Evolutionary conservation across 2,329 filamentous ascomycete genomes (phyloP).

Genomic region (Sporothrix pallida): DNA sequence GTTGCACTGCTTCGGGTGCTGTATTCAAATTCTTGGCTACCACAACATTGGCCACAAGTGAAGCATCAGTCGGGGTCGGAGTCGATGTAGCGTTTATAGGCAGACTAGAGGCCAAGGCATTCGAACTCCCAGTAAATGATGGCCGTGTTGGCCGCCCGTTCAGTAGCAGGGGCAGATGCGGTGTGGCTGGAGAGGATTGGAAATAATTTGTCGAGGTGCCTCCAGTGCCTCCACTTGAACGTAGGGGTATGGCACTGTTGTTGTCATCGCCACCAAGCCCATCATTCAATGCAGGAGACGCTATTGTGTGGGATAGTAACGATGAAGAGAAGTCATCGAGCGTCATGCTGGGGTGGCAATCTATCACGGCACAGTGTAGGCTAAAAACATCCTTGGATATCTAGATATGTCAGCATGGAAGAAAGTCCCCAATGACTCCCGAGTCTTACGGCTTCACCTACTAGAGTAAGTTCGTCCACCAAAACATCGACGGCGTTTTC

Average conservation of each 20-base stretch:
- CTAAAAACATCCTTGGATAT: conserved; percentile 74
- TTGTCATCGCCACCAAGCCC: conserved; percentile 29
- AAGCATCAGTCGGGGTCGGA: conserved; percentile 31
- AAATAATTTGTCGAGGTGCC: conserved; percentile 39
- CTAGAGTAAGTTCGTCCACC: conserved; percentile 74
- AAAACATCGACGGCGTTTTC: conserved; percentile 67
- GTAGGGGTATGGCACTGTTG: conserved; percentile 27
- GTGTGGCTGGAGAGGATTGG: conserved; percentile 24
- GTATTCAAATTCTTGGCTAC: conserved; percentile 80
- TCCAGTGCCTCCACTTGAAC: neutral
- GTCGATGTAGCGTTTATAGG: conserved; percentile 35
- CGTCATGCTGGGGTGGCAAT: conserved; percentile 74
- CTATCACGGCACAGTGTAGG: conserved; percentile 70
- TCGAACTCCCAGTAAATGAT: neutral
- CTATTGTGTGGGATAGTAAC: conserved; percentile 59
- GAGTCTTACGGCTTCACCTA: conserved; percentile 45
- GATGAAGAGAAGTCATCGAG: conserved; percentile 80
- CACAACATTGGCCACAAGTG: conserved; percentile 76
- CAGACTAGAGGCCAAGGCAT: neutral
- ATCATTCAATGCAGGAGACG: conserved; percentile 44
- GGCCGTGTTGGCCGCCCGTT: conserved; percentile 18
- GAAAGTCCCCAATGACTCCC: no score
- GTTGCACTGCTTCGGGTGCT: conserved; percentile 77
- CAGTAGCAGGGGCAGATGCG: conserved; percentile 14
- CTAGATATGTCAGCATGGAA: conserved; percentile 46